Evolutionary conservation across 192 early-diverging fungal species (phyloP), one percentile per base, ranked within the genome.

Genomic region (Gamsiella multidivaricata): DNA sequence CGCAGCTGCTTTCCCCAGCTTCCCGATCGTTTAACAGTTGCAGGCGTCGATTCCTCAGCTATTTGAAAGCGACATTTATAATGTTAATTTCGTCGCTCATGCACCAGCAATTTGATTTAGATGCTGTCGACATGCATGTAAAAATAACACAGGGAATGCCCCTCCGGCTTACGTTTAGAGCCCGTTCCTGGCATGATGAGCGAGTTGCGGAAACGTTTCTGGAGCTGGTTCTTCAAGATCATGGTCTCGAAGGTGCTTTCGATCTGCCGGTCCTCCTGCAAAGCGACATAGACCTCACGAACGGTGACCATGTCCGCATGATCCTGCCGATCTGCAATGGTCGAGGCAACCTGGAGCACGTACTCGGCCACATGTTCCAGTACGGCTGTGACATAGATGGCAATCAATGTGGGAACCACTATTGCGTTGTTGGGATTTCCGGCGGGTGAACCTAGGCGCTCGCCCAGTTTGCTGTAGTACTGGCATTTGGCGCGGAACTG

Each of bases 311-410:
- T 83, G 50, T 87, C 85, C 9, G 83, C 84, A 53, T 81, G 80
- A 15, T 85, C 84, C 23, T 80, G 70, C 33, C 69, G 70, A 55
- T 83, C 81, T 9, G 82, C 80, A 41, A 81, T 80, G 34, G 81
- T 82, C 3, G 85, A 86, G 0, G 85, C 80, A 17, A 69, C 61
- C 25, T 82, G 81, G 2, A 88, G 71, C 1, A 87, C 66, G 70
- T 87, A 84, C 34, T 88, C 87, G 15, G 85, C 87, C 33, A 88
- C 82, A 64, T 88, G 84, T 42, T 88, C 87, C 26, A 88, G 50
- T 1, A 88, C 80, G 12, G 87, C 86, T 1, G 87, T 87, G 15
- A 88, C 74, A 75, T 88, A 88, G 46, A 88, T 88, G 39, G 87
- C 87, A 50, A 78, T 78, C 52, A 83, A 37, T 18, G 76, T 83